Conservation (phyloP, 2,329 filamentous ascomycete genomes). For the Cadophora luteo-olivacea region DNA sequence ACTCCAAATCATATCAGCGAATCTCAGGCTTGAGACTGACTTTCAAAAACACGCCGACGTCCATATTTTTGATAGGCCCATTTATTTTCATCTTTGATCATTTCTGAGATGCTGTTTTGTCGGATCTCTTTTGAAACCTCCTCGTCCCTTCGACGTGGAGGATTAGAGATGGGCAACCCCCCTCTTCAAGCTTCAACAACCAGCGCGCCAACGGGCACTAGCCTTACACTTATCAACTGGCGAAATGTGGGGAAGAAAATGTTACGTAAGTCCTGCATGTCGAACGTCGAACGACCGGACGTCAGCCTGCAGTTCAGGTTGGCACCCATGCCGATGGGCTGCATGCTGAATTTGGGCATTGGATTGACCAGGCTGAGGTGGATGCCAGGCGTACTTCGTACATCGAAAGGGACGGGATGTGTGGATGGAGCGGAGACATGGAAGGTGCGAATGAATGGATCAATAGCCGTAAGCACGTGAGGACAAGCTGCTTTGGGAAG, state of each 20-base stretch:
- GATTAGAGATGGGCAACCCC: not conserved
- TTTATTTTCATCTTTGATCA: not conserved
- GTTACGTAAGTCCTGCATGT: slow-evolving; percentile 25
- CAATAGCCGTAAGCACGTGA: not conserved
- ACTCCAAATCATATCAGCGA: not conserved
- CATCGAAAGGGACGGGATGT: not conserved
- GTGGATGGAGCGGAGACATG: not conserved
- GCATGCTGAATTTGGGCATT: slow-evolving; percentile 23
- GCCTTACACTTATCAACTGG: slow-evolving; percentile 14
- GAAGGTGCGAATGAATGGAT: no score
- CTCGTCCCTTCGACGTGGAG: not conserved
- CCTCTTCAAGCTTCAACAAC: not conserved
- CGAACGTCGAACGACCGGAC: not conserved
- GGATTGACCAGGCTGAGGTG: slow-evolving; percentile 13
- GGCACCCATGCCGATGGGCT: not conserved
- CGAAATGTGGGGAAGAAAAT: slow-evolving; percentile 26
- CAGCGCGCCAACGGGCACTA: slow-evolving; percentile 12
- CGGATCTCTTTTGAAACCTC: not conserved
- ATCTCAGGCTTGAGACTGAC: not conserved
- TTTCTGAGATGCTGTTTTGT: not conserved
- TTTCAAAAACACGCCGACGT: no score
- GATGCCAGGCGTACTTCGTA: no score
- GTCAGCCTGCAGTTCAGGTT: slow-evolving; percentile 7
- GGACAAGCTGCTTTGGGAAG: slow-evolving; percentile 15
- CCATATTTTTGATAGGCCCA: no score